Base-by-base conservation (phyloP, 169 alveolate species). In the Plasmodium inui region DNA sequence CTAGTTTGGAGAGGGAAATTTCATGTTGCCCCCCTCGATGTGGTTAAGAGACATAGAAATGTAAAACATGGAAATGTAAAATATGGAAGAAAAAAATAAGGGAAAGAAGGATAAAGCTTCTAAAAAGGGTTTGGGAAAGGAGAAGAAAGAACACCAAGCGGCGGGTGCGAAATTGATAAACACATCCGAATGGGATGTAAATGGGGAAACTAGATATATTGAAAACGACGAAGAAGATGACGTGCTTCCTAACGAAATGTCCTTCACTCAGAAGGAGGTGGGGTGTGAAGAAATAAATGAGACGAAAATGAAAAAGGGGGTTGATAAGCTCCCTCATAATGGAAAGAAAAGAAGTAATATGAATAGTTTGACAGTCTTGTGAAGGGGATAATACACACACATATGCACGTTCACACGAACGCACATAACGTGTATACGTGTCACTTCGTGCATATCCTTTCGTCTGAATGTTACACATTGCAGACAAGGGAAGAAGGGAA, bases 71-170 rank as follows among this genome's bases (percentile, higher is more conserved):
- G 41, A 53, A 8, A 83, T 30, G 67, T 34, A 61, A 83, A 83
- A 84, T 12, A 84, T 84, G 82, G 92, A 84, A 41, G 72, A 46
- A n/a, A 84, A 73, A 74, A 83, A 67, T 22, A 84, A 46, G 17
- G 79, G 61, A 50, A 84, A 71, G 73, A 73, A 84, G 61, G 50
- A 46, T 28, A 74, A 74, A 53, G 67, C 41, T 53, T 14, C 39
- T 9, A 73, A 84, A 17, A 84, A 74, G 44, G 57, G 61, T 26
- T 26, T 17, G 57, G 14, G 39, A 6, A 84, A 84, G 78, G 39
- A 53, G 3, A 32, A 46, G 61, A 84, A 84, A 22, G 55, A 17
- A 28, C 26, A 37, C 26, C 50, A 84, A 14, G 50, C 30, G 19
- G 74, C 61, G 61, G 28, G 55, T 32, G 57, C n/a, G 30, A 41